Conservation (phyloP, 2,329 filamentous ascomycete genomes). For the Fusarium sp. region DNA sequence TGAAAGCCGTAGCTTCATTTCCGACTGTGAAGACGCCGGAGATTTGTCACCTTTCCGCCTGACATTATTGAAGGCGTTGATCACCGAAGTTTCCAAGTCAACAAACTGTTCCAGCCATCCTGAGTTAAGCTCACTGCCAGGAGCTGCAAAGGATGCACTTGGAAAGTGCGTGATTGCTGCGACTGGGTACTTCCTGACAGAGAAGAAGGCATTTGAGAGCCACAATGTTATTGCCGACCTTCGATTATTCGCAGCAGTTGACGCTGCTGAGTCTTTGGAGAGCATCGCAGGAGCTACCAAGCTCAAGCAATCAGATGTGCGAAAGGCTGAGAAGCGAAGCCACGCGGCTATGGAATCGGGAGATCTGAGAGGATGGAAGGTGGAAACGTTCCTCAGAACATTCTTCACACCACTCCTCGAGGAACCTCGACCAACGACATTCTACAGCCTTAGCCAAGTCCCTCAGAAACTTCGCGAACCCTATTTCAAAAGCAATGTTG, state of each 20-base stretch:
- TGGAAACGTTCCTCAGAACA: constrained; percentile 57
- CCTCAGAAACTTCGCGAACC: constrained; percentile 46
- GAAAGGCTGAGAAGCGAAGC: constrained; percentile 52
- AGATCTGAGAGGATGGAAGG: constrained; percentile 57
- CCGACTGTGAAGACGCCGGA: constrained; percentile 37
- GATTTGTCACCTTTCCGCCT: constrained; percentile 49
- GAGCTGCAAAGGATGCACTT: constrained; percentile 44
- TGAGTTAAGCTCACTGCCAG: constrained; percentile 40
- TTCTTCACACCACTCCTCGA: constrained; percentile 50
- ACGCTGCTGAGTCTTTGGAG: constrained; percentile 45
- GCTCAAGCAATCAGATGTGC: constrained; percentile 48
- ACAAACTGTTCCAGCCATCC: constrained; percentile 42
- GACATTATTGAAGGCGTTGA: constrained; percentile 52
- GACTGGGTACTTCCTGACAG: constrained; percentile 44
- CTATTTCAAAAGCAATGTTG: constrained; percentile 50
- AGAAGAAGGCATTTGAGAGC: constrained; percentile 47
- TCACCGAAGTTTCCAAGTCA: constrained; percentile 45
- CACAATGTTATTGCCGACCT: constrained; percentile 41
- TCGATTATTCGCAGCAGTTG: constrained; percentile 49
- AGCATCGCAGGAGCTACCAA: constrained; percentile 37
- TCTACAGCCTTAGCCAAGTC: constrained; percentile 47
- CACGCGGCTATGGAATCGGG: constrained; percentile 50
- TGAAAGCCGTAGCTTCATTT: constrained; percentile 44
- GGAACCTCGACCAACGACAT: constrained; percentile 49
- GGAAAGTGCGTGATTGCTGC: constrained; percentile 43